These are phyloP conservation scores for Tulasnella calospora DNA, from an alignment of 768 basidiomycete genomes.

Conservation along the genomic window DNA sequence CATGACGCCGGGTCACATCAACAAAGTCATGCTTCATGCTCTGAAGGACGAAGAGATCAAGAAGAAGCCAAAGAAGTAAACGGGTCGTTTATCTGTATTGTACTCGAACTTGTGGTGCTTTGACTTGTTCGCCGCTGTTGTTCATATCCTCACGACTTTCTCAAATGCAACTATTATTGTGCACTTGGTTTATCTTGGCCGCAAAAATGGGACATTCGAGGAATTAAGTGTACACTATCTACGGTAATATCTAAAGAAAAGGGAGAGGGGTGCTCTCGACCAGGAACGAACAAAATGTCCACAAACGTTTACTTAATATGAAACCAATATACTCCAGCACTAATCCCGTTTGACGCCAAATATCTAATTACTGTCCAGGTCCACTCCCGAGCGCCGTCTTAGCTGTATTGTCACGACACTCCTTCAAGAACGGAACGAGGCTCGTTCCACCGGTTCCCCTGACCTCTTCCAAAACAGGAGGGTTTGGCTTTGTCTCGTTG, in stretches of 20 bases:
- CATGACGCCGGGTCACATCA: conserved; percentile 53
- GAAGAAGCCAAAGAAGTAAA: conserved; percentile 27
- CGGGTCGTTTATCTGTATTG: neutral
- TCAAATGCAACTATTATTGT: neutral
- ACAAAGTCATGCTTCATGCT: conserved; percentile 43
- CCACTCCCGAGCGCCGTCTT: conserved; percentile 17
- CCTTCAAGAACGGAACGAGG: conserved; percentile 75
- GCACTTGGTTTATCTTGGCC: neutral
- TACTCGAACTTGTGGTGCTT: too few relatives aligned
- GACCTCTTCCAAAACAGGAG: conserved; percentile 51
- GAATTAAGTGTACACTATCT: neutral
- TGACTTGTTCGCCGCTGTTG: neutral
- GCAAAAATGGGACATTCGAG: neutral
- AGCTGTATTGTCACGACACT: conserved; percentile 81
- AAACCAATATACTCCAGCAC: neutral
- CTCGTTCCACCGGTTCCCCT: conserved; percentile 90
- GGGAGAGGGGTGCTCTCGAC: neutral
- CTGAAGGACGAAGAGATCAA: conserved; percentile 34
- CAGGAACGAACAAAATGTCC: neutral
- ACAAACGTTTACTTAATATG: neutral
- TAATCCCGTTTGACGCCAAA: neutral
- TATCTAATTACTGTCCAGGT: neutral
- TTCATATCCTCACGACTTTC: neutral
- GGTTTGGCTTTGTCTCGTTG: neutral
- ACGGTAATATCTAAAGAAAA: neutral